phyloP scores from a whole-genome alignment of 1,284 basidiomycete species.

The Golubevia sp. region DNA sequence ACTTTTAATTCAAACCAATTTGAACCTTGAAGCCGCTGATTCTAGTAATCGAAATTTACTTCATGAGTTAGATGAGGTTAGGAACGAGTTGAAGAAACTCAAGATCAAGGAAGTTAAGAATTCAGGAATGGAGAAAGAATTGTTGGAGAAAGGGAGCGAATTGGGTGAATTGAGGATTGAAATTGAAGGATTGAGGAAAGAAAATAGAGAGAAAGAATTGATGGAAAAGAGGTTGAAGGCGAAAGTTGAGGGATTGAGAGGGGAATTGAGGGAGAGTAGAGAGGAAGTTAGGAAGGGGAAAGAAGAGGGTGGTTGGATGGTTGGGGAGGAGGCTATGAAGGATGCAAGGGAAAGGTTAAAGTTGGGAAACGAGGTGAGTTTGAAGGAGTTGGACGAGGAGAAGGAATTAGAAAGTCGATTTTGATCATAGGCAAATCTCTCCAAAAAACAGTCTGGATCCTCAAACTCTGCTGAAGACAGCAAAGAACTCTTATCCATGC shows the following conservation, averaged over 20 bases:
- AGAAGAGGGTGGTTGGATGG: not conserved
- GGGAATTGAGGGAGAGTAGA: conserved; percentile 17
- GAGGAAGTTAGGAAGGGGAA: not conserved
- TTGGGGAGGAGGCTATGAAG: conserved; percentile 22
- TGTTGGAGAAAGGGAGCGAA: conserved; percentile 6
- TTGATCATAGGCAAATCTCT: too few relatives aligned
- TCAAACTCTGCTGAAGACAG: too few relatives aligned
- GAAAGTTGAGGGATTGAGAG: conserved; percentile 17
- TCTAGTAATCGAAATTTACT: conserved; percentile 52
- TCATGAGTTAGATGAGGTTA: conserved; percentile 48
- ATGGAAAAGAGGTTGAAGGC: conserved; percentile 29
- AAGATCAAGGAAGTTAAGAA: conserved; percentile 13
- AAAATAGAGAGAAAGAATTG: conserved; percentile 22
- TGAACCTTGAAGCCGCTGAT: conserved; percentile 57
- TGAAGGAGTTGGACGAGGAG: too few relatives aligned
- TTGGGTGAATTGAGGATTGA: conserved; percentile 49
- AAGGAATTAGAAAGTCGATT: too few relatives aligned
- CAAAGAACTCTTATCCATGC: not conserved
- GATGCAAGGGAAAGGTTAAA: conserved; percentile 22
- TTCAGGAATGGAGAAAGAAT: conserved; percentile 10
- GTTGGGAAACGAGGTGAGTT: not conserved
- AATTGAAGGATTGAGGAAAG: conserved; percentile 33
- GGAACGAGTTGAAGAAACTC: conserved; percentile 35
- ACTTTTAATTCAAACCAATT: conserved; percentile 37
- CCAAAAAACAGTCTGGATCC: too few relatives aligned